Conservation (phyloP, 2,329 filamentous ascomycete genomes). For the Penicillium sp. region DNA sequence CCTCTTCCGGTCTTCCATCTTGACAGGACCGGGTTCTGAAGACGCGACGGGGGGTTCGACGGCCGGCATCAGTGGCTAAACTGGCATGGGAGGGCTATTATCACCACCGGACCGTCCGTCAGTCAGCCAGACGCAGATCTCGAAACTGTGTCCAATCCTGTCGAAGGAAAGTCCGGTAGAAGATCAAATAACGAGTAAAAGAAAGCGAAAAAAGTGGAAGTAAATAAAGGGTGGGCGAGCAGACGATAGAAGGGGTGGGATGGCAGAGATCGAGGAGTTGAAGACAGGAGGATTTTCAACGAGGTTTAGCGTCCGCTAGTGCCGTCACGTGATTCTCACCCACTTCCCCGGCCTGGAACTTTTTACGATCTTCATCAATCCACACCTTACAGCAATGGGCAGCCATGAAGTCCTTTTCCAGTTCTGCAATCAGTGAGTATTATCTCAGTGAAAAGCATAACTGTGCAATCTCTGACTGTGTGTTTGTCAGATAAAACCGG, state of each 20-base stretch:
- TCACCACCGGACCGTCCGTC: constrained; percentile 39
- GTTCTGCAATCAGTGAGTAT: constrained; percentile 54
- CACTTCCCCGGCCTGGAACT: constrained; percentile 32
- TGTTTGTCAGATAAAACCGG: constrained; percentile 58
- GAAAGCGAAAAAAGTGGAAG: constrained; percentile 1
- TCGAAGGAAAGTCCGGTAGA: constrained; percentile 11
- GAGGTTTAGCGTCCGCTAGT: constrained; percentile 36
- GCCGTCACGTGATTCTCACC: constrained; percentile 38
- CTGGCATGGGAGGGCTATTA: constrained; percentile 38
- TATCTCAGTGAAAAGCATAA: background rate
- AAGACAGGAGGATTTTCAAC: constrained; percentile 47
- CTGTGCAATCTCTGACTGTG: constrained; percentile 7
- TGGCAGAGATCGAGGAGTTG: constrained; percentile 29
- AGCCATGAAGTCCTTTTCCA: constrained; percentile 53
- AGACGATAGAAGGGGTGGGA: constrained; percentile 22
- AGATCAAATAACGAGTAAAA: background rate
- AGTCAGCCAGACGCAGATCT: constrained; percentile 32
- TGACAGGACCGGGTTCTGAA: constrained; percentile 75
- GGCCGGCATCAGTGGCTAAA: constrained; percentile 79
- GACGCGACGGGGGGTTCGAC: constrained; percentile 72
- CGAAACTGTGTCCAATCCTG: constrained; percentile 29
- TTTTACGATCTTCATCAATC: constrained; percentile 18
- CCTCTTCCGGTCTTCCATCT: constrained; percentile 99
- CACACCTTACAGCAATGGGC: constrained; percentile 25
- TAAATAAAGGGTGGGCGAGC: constrained; percentile 6